Percentiles rank a stretch among this genome's conserved stretches.
Evolutionary conservation across 352 stramenopile species (phyloP).

Genomic region (Phytopythium cucurbitacearum): DNA sequence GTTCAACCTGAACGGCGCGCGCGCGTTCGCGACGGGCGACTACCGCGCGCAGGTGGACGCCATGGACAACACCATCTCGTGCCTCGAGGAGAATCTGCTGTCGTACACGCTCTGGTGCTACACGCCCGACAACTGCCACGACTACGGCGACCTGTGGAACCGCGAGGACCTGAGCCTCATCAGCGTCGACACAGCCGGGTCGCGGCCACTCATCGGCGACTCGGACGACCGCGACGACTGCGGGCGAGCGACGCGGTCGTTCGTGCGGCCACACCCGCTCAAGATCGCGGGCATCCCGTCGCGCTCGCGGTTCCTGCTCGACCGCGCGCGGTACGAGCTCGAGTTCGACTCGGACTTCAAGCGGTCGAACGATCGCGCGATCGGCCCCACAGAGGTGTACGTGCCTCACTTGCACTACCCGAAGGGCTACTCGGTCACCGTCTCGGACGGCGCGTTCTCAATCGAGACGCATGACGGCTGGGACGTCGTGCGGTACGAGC

Average conservation of each 20-base stretch:
- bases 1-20: conserved; percentile 58
- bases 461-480: conserved; percentile 48
- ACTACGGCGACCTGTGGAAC: conserved; percentile 66
- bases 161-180: conserved; percentile 67
- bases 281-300: conserved; percentile 18
- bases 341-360: conserved; percentile 24
- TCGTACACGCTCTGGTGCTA: conserved; percentile 86
- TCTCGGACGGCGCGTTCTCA: conserved; percentile 57
- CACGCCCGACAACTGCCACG: conserved; percentile 45
- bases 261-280: conserved; percentile 20
- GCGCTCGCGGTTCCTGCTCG: conserved; percentile 15
- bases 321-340: conserved; percentile 12
- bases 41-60: conserved; percentile 50
- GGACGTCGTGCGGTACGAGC: conserved; percentile 54
- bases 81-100: conserved; percentile 66
- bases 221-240: conserved; percentile 7
- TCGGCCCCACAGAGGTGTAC: conserved; percentile 10
- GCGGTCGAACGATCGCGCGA: conserved; percentile 4
- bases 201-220: not conserved
- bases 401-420: conserved; percentile 11
- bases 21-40: conserved; percentile 39
- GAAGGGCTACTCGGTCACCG: conserved; percentile 19
- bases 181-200: conserved; percentile 24
- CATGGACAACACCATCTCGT: conserved; percentile 72
- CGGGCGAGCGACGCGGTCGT: conserved; percentile 12